phyloP scores from a whole-genome alignment of 2,329 filamentous ascomycete genomes.

The Exophiala aquamarina region DNA sequence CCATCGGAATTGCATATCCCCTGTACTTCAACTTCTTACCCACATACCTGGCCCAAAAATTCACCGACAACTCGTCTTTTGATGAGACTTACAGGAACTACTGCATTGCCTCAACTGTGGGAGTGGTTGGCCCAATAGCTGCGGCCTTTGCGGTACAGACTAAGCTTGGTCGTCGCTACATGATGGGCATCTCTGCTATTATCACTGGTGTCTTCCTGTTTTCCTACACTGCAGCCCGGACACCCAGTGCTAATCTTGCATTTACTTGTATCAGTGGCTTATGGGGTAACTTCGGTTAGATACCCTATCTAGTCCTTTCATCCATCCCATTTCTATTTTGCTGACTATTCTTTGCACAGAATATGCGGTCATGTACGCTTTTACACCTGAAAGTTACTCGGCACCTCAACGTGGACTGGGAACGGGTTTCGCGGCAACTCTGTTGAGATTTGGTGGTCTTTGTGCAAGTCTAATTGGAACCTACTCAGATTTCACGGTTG shows the following conservation, averaged over 20 bases:
- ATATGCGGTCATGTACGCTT: slow-evolving; percentile 73
- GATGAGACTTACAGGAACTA: slow-evolving; percentile 65
- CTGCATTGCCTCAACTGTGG: slow-evolving; percentile 70
- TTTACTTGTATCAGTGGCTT: slow-evolving; percentile 80
- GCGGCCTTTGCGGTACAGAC: slow-evolving; percentile 70
- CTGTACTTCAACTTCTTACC: slow-evolving; percentile 50
- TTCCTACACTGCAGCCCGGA: slow-evolving; percentile 63
- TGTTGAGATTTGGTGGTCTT: slow-evolving; percentile 46
- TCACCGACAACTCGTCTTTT: slow-evolving; percentile 20
- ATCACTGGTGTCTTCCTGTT: slow-evolving; percentile 73
- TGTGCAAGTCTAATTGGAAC: slow-evolving; percentile 45
- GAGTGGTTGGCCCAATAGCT: slow-evolving; percentile 69
- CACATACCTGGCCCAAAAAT: slow-evolving; percentile 45
- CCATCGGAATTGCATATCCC: slow-evolving; percentile 59
- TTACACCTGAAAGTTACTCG: slow-evolving; percentile 75
- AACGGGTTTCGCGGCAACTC: slow-evolving; percentile 64
- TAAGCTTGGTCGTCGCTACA: slow-evolving; percentile 68
- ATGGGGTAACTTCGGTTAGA: slow-evolving; percentile 59
- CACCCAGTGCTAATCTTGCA: slow-evolving; percentile 62
- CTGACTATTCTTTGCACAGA: slow-evolving; percentile 25
- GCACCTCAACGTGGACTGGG: slow-evolving; percentile 76
- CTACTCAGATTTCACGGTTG: slow-evolving; percentile 43
- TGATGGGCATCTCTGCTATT: slow-evolving; percentile 62
- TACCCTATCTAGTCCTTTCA: slow-evolving; percentile 40
- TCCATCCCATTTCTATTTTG: background rate